phyloP scores from a whole-genome alignment of 768 basidiomycete genomes.

The Cantharellus cinnabarinus region DNA sequence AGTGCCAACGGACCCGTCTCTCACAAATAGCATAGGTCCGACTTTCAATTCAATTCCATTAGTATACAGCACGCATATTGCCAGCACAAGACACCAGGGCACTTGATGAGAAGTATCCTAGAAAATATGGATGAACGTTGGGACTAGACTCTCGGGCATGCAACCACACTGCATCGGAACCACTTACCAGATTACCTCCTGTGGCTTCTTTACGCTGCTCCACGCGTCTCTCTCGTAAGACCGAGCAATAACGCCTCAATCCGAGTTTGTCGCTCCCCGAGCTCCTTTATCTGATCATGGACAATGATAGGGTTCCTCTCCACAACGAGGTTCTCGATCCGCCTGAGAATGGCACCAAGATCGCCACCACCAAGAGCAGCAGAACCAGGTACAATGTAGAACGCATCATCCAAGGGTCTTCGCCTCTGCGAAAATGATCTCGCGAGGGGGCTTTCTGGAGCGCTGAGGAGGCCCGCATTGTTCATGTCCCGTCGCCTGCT shows the following conservation, averaged over 20 bases:
- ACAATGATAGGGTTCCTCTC: conserved; percentile 27
- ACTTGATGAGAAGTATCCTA: too few relatives aligned
- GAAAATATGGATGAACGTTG: too few relatives aligned
- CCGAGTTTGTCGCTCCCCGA: conserved; percentile 57
- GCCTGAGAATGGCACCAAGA: not conserved
- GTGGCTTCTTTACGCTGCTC: not conserved
- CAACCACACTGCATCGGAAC: too few relatives aligned
- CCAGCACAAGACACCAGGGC: too few relatives aligned
- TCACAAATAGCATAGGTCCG: too few relatives aligned
- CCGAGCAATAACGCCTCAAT: conserved; percentile 53
- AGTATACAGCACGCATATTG: too few relatives aligned
- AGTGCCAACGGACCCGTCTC: too few relatives aligned
- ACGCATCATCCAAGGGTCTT: not conserved
- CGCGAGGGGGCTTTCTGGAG: conserved; percentile 6
- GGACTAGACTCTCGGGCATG: too few relatives aligned
- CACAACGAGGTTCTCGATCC: not conserved
- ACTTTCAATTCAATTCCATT: too few relatives aligned
- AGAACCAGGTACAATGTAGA: not conserved
- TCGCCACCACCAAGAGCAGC: not conserved
- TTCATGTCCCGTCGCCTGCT: conserved; percentile 9
- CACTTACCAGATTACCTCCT: too few relatives aligned
- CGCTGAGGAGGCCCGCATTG: conserved; percentile 14
- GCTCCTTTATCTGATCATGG: conserved; percentile 65
- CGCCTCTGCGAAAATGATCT: conserved; percentile 1
- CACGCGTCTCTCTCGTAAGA: conserved; percentile 44